Evolutionary conservation across 2,329 filamentous ascomycete species (phyloP), one percentile per base, ranked within the genome.

Genomic region (Drechmeria coniospora): DNA sequence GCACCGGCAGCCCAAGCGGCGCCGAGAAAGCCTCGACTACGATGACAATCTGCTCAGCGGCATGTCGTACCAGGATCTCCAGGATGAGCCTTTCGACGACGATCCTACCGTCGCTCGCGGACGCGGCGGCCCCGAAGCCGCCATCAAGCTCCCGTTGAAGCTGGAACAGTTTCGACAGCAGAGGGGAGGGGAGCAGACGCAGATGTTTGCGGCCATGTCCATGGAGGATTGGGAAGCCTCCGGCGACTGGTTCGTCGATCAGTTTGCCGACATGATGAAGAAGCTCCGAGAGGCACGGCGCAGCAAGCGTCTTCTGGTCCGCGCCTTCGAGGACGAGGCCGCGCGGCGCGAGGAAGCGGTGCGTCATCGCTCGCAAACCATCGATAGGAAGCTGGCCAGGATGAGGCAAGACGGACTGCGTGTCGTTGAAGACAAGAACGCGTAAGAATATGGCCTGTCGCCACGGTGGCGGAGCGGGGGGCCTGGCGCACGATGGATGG

Each of bases 181-280:
- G 30, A 51, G 52, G 7, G 57, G 59, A 26, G 41, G 45, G 18
- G 59, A 65, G 26, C 64, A 68, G 39, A 51, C 50, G 18, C 45
- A 55, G 1, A 62, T 73, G 29, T 71, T 73, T 40, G 56, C 53
- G 3, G 55, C 56, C 28, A 63, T 73, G 57, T 47, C 61, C 1
- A 52, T 71, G 10, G 50, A 57, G 11, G 68, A 73, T 29, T 74
- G 68, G 68, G 68, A 74, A 37, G 53, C 59, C 10, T 59, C 66
- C 1, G 68, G 68, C 5, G 66, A 72, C 36, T 74, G 68, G 68
- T 69, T 74, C 31, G 50, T 69, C 14, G 57, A 59, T 23, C 62
- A 60, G 34, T 73, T 74, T 34, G 49, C 57, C 6, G 51, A 51
- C 3, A 47, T 73, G 23, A 57, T 70, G 44, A 47, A 55, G 33